Conservation (phyloP, 2,329 filamentous ascomycete genomes). For the Stagonosporopsis chrysanthemi region DNA sequence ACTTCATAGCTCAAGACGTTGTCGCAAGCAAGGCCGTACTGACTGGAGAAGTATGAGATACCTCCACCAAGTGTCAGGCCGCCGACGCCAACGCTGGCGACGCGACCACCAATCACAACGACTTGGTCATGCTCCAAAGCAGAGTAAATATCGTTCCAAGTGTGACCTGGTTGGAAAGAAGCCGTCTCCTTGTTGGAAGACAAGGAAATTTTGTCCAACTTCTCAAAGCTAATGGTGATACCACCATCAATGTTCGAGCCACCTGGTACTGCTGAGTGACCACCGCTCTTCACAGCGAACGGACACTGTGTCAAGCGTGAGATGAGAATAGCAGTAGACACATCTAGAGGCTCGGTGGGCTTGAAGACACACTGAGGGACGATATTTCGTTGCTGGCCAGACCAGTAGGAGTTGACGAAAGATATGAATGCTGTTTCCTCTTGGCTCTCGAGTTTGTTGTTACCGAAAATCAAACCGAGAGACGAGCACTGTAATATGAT, state of each 20-base stretch:
- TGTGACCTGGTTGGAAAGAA: conserved; percentile 43
- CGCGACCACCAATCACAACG: conserved; percentile 38
- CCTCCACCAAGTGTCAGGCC: conserved; percentile 38
- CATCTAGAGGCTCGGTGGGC: conserved; percentile 19
- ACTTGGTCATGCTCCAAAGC: conserved; percentile 30
- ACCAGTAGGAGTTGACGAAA: conserved; percentile 28
- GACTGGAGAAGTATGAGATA: conserved; percentile 38
- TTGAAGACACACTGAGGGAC: conserved; percentile 28
- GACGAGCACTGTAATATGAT: conserved; percentile 28
- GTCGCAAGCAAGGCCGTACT: conserved; percentile 38
- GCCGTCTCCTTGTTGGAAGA: conserved; percentile 37
- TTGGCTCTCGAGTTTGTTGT: conserved; percentile 20
- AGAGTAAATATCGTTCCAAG: conserved; percentile 48
- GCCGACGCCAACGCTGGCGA: conserved; percentile 31
- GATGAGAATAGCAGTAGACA: conserved; percentile 24
- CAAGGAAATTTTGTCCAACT: conserved; percentile 38
- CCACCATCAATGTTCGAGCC: conserved; percentile 53
- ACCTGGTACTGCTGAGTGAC: conserved; percentile 52
- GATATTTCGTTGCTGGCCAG: conserved; percentile 25
- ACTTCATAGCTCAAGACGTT: conserved; percentile 48
- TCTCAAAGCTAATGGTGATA: conserved; percentile 54
- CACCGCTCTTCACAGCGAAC: conserved; percentile 56
- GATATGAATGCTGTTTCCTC: conserved; percentile 25
- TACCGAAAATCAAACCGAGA: conserved; percentile 28
- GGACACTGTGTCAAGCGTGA: conserved; percentile 35